phyloP scores from a whole-genome alignment of 169 alveolate genomes.

The Pseudocohnilembus persalinus region DNA sequence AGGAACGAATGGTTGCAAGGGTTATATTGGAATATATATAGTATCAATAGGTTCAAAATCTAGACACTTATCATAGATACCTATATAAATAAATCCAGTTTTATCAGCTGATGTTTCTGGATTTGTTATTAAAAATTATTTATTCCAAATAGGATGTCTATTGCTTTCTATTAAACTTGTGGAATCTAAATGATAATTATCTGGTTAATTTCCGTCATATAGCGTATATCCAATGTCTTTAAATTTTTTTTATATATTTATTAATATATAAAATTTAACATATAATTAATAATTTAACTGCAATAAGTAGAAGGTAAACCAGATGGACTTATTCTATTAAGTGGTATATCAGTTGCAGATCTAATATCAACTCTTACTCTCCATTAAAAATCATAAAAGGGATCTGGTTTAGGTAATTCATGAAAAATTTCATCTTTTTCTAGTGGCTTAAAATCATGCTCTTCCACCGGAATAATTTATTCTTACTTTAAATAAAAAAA shows the following conservation, averaged over 20 bases:
- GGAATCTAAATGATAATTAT: constrained; percentile 64
- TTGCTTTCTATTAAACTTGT: constrained; percentile 75
- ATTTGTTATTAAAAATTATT: constrained; percentile 74
- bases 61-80: constrained; percentile 71
- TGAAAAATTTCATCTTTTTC: constrained; percentile 64
- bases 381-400: constrained; percentile 80
- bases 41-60: constrained; percentile 70
- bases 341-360: constrained; percentile 81
- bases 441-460: constrained; percentile 32
- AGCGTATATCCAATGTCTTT: constrained; percentile 83
- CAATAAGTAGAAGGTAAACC: constrained; percentile 84
- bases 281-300: constrained; percentile 2
- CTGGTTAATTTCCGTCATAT: constrained; percentile 77
- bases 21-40: constrained; percentile 66
- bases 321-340: constrained; percentile 65
- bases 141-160: constrained; percentile 86
- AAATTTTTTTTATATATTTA: not conserved
- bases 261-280: not conserved
- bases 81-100: constrained; percentile 81
- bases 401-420: constrained; percentile 84
- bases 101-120: constrained; percentile 66
- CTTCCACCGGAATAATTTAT: constrained; percentile 28
- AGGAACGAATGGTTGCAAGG: constrained; percentile 81
- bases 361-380: constrained; percentile 82
- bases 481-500: constrained; percentile 45